Evolutionary conservation across 1,284 basidiomycete species (phyloP), one percentile per base, ranked within the genome.

Genomic region (Naganishia sp.): DNA sequence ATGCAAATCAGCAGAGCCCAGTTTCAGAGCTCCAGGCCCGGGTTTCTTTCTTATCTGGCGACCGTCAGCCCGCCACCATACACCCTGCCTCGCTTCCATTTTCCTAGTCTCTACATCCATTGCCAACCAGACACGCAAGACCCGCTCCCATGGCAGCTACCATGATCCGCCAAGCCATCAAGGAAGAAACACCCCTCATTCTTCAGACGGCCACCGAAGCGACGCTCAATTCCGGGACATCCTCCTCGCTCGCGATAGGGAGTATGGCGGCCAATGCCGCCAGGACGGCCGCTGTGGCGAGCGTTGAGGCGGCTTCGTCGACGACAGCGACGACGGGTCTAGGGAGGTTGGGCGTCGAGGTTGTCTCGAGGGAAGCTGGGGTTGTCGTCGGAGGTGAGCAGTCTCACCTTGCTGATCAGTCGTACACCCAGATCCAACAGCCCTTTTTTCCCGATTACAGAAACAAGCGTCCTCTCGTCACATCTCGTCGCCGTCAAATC

Each of bases 111-210:
- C 28, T 28, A 28, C 28, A 28, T 28, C 28, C 28, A 28, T 5
- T 28, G 2, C 28, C 28, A 28, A 28, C 28, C 28, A 28, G 9
- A 39, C 36, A 5, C 36, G 36, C 28, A 28, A 28, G 28, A 28
- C 36, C 36, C 36, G 7, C 13, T 6, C 59, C 9, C 16, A 61
- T 61, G 59, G 59, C 59, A 9, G 59, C 59, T 21, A 52, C 48
- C 42, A 36, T 61, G 21, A 50, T 61, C 59, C 48, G 59, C 33
- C 59, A 61, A 25, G 42, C 59, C 16, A 61, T 61, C 48, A 61
- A 31, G 48, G 59, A 61, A 52, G 59, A 61, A 61, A 42, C 59
- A 0, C 59, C 59, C 21, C 6, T 61, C 16, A 61, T 61, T 13
- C 31, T 61, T 10, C 59, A 61, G 28, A 39, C 59, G 18, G 59